Evolutionary conservation across 2,329 filamentous ascomycete species (phyloP).

Genomic region (Diaporthe eres): DNA sequence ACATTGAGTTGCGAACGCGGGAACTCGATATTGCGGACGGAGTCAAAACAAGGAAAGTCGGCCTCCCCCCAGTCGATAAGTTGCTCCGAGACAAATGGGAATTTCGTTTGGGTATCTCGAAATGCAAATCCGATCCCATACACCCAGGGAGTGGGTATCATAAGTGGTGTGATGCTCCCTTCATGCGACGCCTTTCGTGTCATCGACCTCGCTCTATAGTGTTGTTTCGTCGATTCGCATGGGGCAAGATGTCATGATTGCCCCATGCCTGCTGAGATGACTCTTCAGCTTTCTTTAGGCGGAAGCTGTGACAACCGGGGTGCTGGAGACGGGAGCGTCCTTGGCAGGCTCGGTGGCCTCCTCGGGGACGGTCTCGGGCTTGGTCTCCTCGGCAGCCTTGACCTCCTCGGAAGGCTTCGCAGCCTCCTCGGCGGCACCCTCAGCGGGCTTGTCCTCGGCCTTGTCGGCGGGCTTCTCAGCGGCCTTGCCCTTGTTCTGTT

Average conservation of each 20-base stretch:
- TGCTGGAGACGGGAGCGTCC: constrained; percentile 56
- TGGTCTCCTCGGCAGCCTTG: constrained; percentile 49
- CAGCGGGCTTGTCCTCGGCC: constrained; percentile 57
- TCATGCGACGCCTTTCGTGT: constrained; percentile 43
- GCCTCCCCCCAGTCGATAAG: constrained; percentile 40
- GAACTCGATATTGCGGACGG: constrained; percentile 41
- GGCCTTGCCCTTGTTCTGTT: constrained; percentile 53
- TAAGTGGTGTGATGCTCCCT: constrained; percentile 43
- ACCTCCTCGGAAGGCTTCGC: constrained; percentile 49
- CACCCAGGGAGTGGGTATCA: constrained; percentile 43
- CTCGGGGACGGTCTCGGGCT: constrained; percentile 52
- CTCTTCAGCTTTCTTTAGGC: constrained; percentile 57
- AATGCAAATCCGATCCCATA: constrained; percentile 67
- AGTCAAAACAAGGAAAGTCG: constrained; percentile 43
- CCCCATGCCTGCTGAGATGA: constrained; percentile 43
- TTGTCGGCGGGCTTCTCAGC: constrained; percentile 58
- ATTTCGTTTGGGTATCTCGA: constrained; percentile 68
- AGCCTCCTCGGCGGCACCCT: constrained; percentile 49
- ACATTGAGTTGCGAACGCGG: constrained; percentile 48
- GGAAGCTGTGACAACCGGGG: constrained; percentile 65
- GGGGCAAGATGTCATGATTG: constrained; percentile 43
- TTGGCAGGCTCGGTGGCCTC: constrained; percentile 48
- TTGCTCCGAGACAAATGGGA: constrained; percentile 55
- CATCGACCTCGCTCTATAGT: constrained; percentile 49
- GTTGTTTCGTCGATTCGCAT: constrained; percentile 42